Evolutionary conservation across 2,329 filamentous ascomycete genomes (phyloP), one percentile per base, ranked within the genome.

Genomic region (Trichoderma afroharzianum): DNA sequence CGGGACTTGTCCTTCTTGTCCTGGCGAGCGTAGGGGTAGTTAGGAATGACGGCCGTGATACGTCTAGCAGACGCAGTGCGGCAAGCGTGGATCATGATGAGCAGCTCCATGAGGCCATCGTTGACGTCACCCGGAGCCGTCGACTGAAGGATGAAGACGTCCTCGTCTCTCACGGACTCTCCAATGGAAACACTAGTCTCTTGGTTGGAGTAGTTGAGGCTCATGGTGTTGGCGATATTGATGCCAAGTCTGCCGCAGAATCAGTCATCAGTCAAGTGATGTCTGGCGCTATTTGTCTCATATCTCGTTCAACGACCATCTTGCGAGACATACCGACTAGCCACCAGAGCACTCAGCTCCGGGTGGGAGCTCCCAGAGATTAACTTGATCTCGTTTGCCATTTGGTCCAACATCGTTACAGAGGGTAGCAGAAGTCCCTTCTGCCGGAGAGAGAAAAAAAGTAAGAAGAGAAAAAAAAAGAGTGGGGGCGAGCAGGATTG

Each of bases 71-170:
- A 85, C 43, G 86, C 86, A 36, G 85, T 87, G 57, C 85, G 84
- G 87, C 95, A 98, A 74, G 95, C 95, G 80, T 97, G 97, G 82
- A 98, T 97, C 91, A 98, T 97, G 83, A 98, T 98, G 76, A 98
- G 88, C 47, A 98, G 89, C 83, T 99, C 95, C 95, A 99, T 98
- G 72, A 99, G 88, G 63, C 94, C 94, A 81, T 98, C 95, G 83
- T 99, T 99, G 85, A 98, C 97, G 80, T 98, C 95, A 80, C 95
- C 95, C 2, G 95, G 95, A 53, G 93, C 92, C 62, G 96, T 97
- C 28, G 95, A 97, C 83, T 98, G 95, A 73, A 98, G 87, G 78
- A 98, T 97, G 85, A 98, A 98, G 79, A 98, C 95, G 89, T 98
- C 95, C 87, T 98, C 95, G 81, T 98, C 95, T 83, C 95, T 89